Evolutionary conservation across 768 basidiomycete genomes (phyloP).

Genomic region (Imleria badia): DNA sequence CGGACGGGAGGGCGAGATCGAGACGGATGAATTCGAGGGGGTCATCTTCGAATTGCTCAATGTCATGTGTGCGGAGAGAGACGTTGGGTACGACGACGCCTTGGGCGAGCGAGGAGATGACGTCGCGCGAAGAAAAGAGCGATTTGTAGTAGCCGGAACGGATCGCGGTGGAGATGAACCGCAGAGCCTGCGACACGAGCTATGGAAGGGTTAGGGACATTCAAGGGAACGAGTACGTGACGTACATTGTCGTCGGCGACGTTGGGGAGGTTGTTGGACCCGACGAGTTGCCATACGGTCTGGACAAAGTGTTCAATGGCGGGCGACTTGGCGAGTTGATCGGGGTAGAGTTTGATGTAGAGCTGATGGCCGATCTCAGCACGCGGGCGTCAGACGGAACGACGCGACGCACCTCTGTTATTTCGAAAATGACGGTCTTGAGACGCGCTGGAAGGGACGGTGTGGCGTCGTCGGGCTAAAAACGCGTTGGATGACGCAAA

Average conservation of each 20-base stretch:
- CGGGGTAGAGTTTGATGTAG: conserved; percentile 81
- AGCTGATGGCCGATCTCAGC: conserved; percentile 41
- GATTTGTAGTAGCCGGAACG: conserved; percentile 80
- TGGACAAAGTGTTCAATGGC: conserved; percentile 76
- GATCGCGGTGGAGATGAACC: conserved; percentile 90
- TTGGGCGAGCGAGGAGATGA: conserved; percentile 79
- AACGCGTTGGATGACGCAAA: conserved; percentile 6
- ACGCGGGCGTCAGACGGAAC: background rate
- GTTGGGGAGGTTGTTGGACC: conserved; percentile 62
- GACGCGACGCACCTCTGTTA: conserved; percentile 63
- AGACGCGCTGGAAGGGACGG: conserved; percentile 89
- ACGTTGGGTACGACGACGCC: conserved; percentile 96
- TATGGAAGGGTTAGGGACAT: conserved; percentile 21
- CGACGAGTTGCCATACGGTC: conserved; percentile 86
- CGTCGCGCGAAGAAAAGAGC: conserved; percentile 80
- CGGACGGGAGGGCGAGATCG: conserved; percentile 69
- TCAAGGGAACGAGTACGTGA: background rate
- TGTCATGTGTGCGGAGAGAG: conserved; percentile 79
- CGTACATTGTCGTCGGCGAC: conserved; percentile 74
- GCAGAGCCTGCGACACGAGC: conserved; percentile 89
- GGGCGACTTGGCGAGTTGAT: conserved; percentile 62
- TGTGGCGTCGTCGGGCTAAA: conserved; percentile 73
- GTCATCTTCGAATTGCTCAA: conserved; percentile 97
- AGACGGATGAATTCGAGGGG: conserved; percentile 92
- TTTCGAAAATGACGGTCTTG: conserved; percentile 87